These are phyloP conservation scores for Flagelloscypha sp. DNA, from an alignment of 768 basidiomycete genomes.

Conservation along the genomic window DNA sequence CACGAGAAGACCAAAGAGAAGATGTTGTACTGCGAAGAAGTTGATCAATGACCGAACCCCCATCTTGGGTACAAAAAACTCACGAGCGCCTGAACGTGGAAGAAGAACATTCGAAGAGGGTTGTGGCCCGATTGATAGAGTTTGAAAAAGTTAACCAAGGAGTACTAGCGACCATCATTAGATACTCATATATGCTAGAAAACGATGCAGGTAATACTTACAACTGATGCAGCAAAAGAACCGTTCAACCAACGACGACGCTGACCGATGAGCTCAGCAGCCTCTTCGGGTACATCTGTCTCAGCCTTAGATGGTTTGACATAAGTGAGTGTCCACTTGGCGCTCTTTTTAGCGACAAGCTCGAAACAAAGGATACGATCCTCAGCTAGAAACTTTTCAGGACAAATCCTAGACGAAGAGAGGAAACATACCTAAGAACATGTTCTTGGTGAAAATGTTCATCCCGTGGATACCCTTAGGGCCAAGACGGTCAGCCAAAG, in stretches of 20 bases:
- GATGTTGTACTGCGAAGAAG: slow-evolving; percentile 42
- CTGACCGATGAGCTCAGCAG: slow-evolving; percentile 66
- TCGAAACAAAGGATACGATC: slow-evolving; percentile 79
- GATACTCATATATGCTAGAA: background rate
- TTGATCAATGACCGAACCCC: background rate
- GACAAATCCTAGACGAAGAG: background rate
- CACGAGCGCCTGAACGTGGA: slow-evolving; percentile 64
- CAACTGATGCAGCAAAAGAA: slow-evolving; percentile 63
- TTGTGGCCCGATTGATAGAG: slow-evolving; percentile 60
- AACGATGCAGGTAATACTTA: slow-evolving; percentile 23
- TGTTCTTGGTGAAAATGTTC: slow-evolving; percentile 72
- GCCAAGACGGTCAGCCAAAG: slow-evolving; percentile 61
- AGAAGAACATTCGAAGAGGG: slow-evolving; percentile 66
- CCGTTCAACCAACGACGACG: slow-evolving; percentile 75
- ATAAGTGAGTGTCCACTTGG: slow-evolving; percentile 65
- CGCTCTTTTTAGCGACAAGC: slow-evolving; percentile 61
- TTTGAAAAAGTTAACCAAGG: slow-evolving; percentile 60
- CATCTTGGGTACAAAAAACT: slow-evolving; percentile 16
- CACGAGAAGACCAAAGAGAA: slow-evolving; percentile 58
- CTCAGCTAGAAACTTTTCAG: slow-evolving; percentile 39
- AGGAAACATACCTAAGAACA: slow-evolving; percentile 30
- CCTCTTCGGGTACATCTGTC: slow-evolving; percentile 70
- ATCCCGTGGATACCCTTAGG: slow-evolving; percentile 68
- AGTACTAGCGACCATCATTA: slow-evolving; percentile 33
- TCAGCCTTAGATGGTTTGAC: slow-evolving; percentile 75